Percentiles rank a stretch among this genome's conserved stretches.
Evolutionary conservation across 2,329 filamentous ascomycete species (phyloP).

Genomic region (Fusarium abutilonis): DNA sequence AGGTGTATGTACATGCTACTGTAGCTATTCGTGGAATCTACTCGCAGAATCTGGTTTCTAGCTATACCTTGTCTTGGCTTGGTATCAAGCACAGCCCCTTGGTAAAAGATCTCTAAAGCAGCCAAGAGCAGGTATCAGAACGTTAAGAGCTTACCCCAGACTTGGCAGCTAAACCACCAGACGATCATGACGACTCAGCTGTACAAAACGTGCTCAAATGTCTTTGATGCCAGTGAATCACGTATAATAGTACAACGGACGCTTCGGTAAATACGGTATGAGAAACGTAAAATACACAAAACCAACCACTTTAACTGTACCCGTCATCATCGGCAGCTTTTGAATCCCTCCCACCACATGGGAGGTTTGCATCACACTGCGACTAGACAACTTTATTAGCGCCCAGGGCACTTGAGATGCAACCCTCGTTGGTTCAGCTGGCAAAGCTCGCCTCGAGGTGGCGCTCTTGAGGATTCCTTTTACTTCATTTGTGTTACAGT

Average conservation of each 20-base stretch:
- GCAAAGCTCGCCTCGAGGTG: conserved; percentile 6
- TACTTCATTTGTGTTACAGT: background rate
- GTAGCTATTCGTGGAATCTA: background rate
- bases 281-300: background rate
- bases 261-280: background rate
- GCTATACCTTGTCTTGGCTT: conserved; percentile 5
- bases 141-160: conserved; percentile 17
- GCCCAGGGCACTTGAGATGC: conserved; percentile 20
- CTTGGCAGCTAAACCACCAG: conserved; percentile 8
- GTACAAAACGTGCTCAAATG: conserved; percentile 10
- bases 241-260: background rate
- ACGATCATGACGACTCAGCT: conserved; percentile 40
- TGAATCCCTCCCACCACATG: conserved; percentile 21
- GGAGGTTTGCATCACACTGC: conserved; percentile 11
- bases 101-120: background rate
- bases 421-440: conserved; percentile 24
- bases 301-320: conserved; percentile 6
- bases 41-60: background rate
- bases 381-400: conserved; percentile 35
- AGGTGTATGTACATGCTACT: conserved; percentile 1
- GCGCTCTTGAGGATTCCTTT: conserved; percentile 21
- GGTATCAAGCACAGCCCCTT: background rate
- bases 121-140: background rate
- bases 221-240: conserved; percentile 22
- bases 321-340: conserved; percentile 28